These are phyloP conservation scores for Penicillium sp. DNA, from an alignment of 2,329 filamentous ascomycete genomes.

Conservation along the genomic window DNA sequence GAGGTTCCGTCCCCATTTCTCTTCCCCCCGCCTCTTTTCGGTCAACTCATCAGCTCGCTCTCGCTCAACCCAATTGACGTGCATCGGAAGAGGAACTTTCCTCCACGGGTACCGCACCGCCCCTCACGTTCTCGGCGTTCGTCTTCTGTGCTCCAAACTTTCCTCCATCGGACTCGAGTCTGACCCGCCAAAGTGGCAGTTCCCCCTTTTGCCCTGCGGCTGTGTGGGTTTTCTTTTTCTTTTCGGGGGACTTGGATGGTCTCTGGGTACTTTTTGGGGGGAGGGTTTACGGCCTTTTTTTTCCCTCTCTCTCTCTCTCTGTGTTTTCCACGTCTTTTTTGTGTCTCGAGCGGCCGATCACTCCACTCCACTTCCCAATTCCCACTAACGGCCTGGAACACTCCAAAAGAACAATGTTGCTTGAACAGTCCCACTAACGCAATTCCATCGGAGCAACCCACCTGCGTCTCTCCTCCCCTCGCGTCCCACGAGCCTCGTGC, in stretches of 20 bases:
- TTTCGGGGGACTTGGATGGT: too few relatives aligned
- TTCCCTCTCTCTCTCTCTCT: slow-evolving; percentile 3
- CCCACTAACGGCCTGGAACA: slow-evolving; percentile 19
- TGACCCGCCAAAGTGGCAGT: too few relatives aligned
- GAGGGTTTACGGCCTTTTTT: too few relatives aligned
- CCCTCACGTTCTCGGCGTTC: not conserved
- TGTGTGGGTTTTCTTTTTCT: too few relatives aligned
- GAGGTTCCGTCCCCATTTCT: too few relatives aligned
- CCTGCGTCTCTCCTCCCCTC: not conserved
- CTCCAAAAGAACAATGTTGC: slow-evolving; percentile 16
- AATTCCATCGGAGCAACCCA: slow-evolving; percentile 4
- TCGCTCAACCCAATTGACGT: too few relatives aligned
- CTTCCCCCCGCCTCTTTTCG: too few relatives aligned
- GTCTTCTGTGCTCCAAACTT: too few relatives aligned
- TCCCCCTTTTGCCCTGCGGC: too few relatives aligned
- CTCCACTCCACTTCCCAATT: slow-evolving; percentile 15
- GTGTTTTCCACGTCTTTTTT: slow-evolving; percentile 20
- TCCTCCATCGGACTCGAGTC: too few relatives aligned
- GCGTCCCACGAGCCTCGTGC: not conserved
- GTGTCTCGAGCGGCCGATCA: slow-evolving; percentile 16
- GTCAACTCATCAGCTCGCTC: too few relatives aligned
- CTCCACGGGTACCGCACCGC: slow-evolving; percentile 1
- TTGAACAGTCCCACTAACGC: not conserved
- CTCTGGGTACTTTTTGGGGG: not conserved
- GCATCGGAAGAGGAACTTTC: too few relatives aligned